Percentiles rank a stretch among this genome's conserved stretches.
Conservation (phyloP, 2,329 filamentous ascomycete genomes). For the Talaromyces sp. region DNA sequence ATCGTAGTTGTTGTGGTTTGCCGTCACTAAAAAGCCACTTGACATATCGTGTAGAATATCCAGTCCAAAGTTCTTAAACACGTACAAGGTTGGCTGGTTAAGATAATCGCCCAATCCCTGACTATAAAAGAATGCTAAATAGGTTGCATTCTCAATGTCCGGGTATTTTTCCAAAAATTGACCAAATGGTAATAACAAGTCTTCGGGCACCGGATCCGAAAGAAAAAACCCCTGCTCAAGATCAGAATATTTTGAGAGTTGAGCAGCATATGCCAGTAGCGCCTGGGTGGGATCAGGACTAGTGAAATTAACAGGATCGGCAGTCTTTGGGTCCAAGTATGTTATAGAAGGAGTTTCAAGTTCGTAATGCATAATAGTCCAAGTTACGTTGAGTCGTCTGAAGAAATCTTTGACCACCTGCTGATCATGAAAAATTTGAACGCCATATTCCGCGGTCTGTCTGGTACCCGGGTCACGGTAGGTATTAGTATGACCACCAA, state of each 20-base stretch:
- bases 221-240: slow-evolving; percentile 35
- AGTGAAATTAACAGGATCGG: slow-evolving; percentile 16
- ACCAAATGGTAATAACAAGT: slow-evolving; percentile 52
- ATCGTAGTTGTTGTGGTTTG: slow-evolving; percentile 24
- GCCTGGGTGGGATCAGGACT: slow-evolving; percentile 1
- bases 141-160: slow-evolving; percentile 46
- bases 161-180: slow-evolving; percentile 53
- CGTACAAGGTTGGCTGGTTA: slow-evolving; percentile 15
- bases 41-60: slow-evolving; percentile 8
- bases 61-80: slow-evolving; percentile 19
- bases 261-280: slow-evolving; percentile 27
- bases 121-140: slow-evolving; percentile 45
- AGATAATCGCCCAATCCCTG: slow-evolving; percentile 46
- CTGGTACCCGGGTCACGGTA: slow-evolving; percentile 21
- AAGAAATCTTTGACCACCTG: slow-evolving; percentile 35
- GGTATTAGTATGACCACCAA: slow-evolving; percentile 34
- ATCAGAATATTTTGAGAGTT: slow-evolving; percentile 27
- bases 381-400: slow-evolving; percentile 30
- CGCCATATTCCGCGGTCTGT: slow-evolving; percentile 33
- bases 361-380: not conserved
- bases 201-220: slow-evolving; percentile 47
- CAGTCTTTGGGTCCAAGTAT: slow-evolving; percentile 36
- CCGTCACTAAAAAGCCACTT: slow-evolving; percentile 9
- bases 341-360: slow-evolving; percentile 15
- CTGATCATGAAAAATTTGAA: slow-evolving; percentile 36